Evolutionary conservation across 2,329 filamentous ascomycete genomes (phyloP).

Genomic region (Calycina marina): DNA sequence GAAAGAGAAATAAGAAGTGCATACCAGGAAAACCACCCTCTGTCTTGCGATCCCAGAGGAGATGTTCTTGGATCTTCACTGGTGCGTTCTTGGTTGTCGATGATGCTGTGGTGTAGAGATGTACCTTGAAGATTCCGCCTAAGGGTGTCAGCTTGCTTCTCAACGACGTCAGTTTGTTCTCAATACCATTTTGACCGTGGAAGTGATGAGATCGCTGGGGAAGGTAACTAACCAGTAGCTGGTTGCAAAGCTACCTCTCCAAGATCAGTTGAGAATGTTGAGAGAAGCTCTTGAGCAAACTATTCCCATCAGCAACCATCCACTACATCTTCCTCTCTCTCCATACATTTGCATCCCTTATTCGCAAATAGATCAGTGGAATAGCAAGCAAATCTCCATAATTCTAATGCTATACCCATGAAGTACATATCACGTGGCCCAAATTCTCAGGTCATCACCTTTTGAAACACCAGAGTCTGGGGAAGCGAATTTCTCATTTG

Average conservation of each 20-base stretch:
- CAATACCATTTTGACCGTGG: not conserved
- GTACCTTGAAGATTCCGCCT: conserved; percentile 69
- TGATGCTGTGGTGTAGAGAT: conserved; percentile 33
- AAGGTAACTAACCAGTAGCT: conserved; percentile 69
- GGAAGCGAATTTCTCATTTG: no score
- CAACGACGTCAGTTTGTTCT: conserved; percentile 20
- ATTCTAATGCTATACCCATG: no score
- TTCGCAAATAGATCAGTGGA: no score
- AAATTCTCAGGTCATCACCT: no score
- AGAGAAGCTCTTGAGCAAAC: conserved; percentile 91
- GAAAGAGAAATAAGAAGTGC: conserved; percentile 10
- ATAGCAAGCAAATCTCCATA: no score
- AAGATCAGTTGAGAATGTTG: conserved; percentile 71
- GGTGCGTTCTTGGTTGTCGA: conserved; percentile 5
- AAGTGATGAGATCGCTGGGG: conserved; percentile 44
- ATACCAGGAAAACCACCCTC: conserved; percentile 77
- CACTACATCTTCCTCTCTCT: no score
- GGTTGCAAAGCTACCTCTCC: conserved; percentile 84
- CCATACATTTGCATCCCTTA: no score
- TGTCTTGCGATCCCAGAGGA: conserved; percentile 76
- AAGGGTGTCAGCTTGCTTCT: not conserved
- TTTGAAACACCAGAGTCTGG: no score
- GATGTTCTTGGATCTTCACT: conserved; percentile 28
- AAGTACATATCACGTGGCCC: no score
- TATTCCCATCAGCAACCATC: no score